A percentile compares a stretch with the other conserved stretches of the same genome.
Evolutionary conservation across 768 basidiomycete genomes (phyloP).

Genomic region (Pleurotus tuoliensis): DNA sequence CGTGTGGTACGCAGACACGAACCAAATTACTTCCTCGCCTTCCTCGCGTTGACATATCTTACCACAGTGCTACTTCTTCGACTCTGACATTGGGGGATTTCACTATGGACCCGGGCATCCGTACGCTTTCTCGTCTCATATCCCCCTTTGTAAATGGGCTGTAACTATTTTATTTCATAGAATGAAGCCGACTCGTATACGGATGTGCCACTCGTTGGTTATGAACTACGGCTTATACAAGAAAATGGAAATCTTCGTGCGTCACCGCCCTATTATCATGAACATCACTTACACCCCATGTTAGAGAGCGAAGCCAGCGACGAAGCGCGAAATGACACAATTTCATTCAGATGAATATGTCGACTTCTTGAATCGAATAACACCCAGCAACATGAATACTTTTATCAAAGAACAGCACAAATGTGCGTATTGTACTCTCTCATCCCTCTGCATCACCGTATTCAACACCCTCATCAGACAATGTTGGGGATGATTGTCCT

Average conservation of each 20-base stretch:
- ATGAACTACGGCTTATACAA: conserved; percentile 99
- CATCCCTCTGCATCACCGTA: not conserved
- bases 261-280: conserved; percentile 29
- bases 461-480: conserved; percentile 5
- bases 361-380: conserved; percentile 91
- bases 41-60: conserved; percentile 12
- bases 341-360: conserved; percentile 99
- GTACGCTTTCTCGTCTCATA: conserved; percentile 29
- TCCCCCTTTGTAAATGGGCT: conserved; percentile 5
- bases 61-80: conserved; percentile 94
- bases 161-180: conserved; percentile 34
- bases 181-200: conserved; percentile 97
- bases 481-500: conserved; percentile 90
- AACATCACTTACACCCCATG: not conserved
- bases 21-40: conserved; percentile 11
- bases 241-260: conserved; percentile 99
- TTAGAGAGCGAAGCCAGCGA: conserved; percentile 97
- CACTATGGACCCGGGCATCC: conserved; percentile 99
- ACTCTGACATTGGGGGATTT: conserved; percentile 98
- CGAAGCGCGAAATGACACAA: conserved; percentile 99
- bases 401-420: conserved; percentile 95
- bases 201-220: conserved; percentile 98
- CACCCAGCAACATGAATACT: conserved; percentile 91
- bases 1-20: conserved; percentile 66
- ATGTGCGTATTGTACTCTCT: conserved; percentile 47